Base-by-base conservation (phyloP, 2,329 filamentous ascomycete species). In the Xylaria arbuscula region DNA sequence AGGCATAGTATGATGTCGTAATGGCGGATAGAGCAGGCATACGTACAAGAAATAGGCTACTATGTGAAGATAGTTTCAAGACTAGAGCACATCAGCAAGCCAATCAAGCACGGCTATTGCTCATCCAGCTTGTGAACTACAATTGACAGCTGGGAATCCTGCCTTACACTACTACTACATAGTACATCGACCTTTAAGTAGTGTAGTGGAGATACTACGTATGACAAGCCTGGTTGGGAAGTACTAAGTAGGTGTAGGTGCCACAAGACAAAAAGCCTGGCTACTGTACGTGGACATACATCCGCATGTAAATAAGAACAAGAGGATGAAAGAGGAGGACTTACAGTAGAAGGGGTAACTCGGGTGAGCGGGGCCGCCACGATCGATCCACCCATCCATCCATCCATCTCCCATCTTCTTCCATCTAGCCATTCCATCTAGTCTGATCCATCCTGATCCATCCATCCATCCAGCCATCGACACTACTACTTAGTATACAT, bases 331-430 rank as follows among this genome's bases (percentile, higher is more conserved):
- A 28, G 28, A 28, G 28, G 28, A 28, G 28, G 5, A 28, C 28
- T 28, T 19, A n/a, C n/a, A n/a, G n/a, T n/a, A 63, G 48, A 28
- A 19, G 28, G 45, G 55, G 56, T 58, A 55, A 62, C 58, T 48
- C 55, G 66, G 66, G 61, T 38, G 40, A 60, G 64, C 53, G 67
- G 66, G 66, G 62, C 66, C 66, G 66, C 66, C 66, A 62, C 54
- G 55, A 66, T 66, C 62, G 62, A 54, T 62, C 54, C 64, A 67
- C 60, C 47, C 68, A 50, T 50, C 50, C 56, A 32, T 48, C 47
- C 48, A 50, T 22, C 47, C 47, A 11, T 24, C 5, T 32, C 48
- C 24, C 48, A 7, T 32, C 48, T 13, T 24, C 5, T 32, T 22
- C 24, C 48, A 7, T 32, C 48, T 13, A 24, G 9, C 11, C 47